Evolutionary conservation across 2,329 filamentous ascomycete species (phyloP), one percentile per base, ranked within the genome.

Genomic region (Coleophoma crateriformis): DNA sequence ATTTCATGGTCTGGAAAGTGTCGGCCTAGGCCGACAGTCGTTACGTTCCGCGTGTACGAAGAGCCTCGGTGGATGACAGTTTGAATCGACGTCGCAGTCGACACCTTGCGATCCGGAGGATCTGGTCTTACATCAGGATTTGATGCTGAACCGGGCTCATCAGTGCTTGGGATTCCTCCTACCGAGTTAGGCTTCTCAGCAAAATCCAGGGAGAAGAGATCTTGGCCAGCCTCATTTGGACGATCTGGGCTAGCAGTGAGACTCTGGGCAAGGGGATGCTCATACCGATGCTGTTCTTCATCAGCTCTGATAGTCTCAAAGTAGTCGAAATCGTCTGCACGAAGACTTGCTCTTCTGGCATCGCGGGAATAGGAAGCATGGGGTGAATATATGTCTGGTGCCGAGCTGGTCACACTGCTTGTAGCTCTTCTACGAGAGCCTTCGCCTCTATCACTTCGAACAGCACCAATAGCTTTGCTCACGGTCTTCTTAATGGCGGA

Each of bases 251-350:
- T 88, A 15, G 80, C 86, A 34, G 81, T 83, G 45, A 88, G 78
- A 63, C 87, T 91, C 58, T 88, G 85, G 15, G 87, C 82, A 39
- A 92, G 69, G 17, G 88, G 87, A 64, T 92, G 88, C 47, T 89
- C 85, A 45, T 70, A 68, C 47, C 54, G 56, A 34, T 58, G 53
- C 14, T 56, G 49, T 11, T 60, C 55, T 7, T 59, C 48, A 19
- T 58, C 59, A 61, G 75, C 70, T 33, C 67, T 70, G 19, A 70
- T 58, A 45, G 67, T 70, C 20, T 71, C 64, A 52, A 82, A 80
- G 58, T 78, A 79, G 41, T 37, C 19, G 3, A 56, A 57, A 41
- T 85, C 80, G 49, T 84, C 80, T 5, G 76, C 77, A 45, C 76
- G 72, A 43, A 85, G 61, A 59, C 82, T 86, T 8, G 72, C 69